A percentile compares a stretch with the other conserved stretches of the same genome.
Evolutionary conservation across 2,329 filamentous ascomycete genomes (phyloP).

Genomic region (Cladobotryum mycophilum): DNA sequence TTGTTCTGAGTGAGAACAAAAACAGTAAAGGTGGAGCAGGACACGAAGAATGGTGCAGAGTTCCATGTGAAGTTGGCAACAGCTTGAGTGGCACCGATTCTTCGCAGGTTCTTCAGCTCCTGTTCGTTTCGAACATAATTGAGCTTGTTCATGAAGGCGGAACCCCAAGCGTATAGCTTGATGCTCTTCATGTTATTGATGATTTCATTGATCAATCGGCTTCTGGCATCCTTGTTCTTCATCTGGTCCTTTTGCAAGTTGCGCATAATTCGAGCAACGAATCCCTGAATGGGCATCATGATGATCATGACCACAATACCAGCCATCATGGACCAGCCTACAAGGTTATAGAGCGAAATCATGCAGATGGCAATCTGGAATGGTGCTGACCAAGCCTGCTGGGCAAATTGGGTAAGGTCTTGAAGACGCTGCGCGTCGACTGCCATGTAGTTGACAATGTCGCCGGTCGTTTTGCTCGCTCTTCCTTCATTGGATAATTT

Average conservation of each 20-base stretch:
- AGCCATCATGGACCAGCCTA: constrained; percentile 91
- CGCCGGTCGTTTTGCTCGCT: constrained; percentile 82
- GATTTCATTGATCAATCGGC: constrained; percentile 92
- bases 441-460: constrained; percentile 99
- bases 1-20: constrained; percentile 79
- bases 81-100: constrained; percentile 90
- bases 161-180: constrained; percentile 97
- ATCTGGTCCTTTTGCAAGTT: constrained; percentile 92
- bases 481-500: constrained; percentile 89
- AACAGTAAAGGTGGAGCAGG: constrained; percentile 90
- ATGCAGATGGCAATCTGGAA: constrained; percentile 97
- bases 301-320: constrained; percentile 92
- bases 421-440: constrained; percentile 94
- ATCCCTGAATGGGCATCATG: constrained; percentile 93
- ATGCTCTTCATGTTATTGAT: constrained; percentile 99
- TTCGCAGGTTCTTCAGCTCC: constrained; percentile 89
- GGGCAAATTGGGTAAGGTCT: constrained; percentile 90
- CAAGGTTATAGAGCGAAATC: constrained; percentile 89
- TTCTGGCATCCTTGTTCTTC: constrained; percentile 97
- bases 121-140: constrained; percentile 94
- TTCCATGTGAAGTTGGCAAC: constrained; percentile 98
- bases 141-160: constrained; percentile 94
- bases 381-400: constrained; percentile 93
- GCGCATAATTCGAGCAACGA: constrained; percentile 91
- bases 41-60: constrained; percentile 94